Percentiles rank a stretch among this genome's conserved stretches.
phyloP scores from a whole-genome alignment of 306 rosid genomes.

The Prosopis cineraria region DNA sequence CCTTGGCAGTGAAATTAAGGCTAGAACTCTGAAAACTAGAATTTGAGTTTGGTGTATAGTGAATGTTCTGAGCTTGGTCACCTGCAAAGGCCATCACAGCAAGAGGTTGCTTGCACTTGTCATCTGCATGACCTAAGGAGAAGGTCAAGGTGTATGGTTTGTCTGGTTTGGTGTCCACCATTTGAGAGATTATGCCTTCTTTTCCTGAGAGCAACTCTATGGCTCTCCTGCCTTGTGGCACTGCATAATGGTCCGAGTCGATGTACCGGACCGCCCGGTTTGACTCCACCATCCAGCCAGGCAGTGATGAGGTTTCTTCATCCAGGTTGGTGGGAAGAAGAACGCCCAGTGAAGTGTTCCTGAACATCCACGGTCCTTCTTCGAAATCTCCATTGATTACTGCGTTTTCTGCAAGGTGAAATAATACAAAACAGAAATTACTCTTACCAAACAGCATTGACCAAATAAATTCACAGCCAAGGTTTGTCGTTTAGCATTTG shows the following conservation, averaged over 20 bases:
- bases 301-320: slow-evolving; percentile 76
- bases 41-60: slow-evolving; percentile 88
- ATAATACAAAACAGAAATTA: neutral
- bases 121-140: slow-evolving; percentile 77
- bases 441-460: neutral
- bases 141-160: slow-evolving; percentile 70
- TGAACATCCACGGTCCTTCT: slow-evolving; percentile 95
- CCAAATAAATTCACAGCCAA: neutral
- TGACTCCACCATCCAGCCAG: slow-evolving; percentile 92
- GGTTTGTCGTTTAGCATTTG: neutral
- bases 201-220: slow-evolving; percentile 86
- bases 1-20: slow-evolving; percentile 92
- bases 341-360: slow-evolving; percentile 82
- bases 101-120: slow-evolving; percentile 95
- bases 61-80: slow-evolving; percentile 85
- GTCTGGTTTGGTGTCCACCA: slow-evolving; percentile 82
- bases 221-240: slow-evolving; percentile 86
- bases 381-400: slow-evolving; percentile 87
- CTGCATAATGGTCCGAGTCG: slow-evolving; percentile 73
- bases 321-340: slow-evolving; percentile 91
- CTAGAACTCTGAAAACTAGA: slow-evolving; percentile 61
- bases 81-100: slow-evolving; percentile 95
- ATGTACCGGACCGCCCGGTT: slow-evolving; percentile 85
- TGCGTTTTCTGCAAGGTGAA: slow-evolving; percentile 64
- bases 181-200: slow-evolving; percentile 94